A percentile compares a stretch with the other conserved stretches of the same genome.
These are phyloP conservation scores for Lathyrus oleraceus DNA, from an alignment of 306 rosid genomes.

Conservation along the genomic window DNA sequence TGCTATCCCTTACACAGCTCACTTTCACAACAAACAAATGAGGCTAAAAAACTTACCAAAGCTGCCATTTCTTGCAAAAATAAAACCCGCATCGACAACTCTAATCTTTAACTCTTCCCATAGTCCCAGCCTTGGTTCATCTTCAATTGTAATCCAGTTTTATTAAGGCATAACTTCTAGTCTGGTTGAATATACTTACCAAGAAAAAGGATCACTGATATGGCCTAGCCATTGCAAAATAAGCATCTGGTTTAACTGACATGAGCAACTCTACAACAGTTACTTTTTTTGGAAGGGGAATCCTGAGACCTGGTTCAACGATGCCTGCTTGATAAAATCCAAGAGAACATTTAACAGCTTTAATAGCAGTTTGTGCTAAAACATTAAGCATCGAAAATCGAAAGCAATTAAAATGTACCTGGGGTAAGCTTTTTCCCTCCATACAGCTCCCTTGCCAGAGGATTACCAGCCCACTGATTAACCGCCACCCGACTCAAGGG, in stretches of 20 bases:
- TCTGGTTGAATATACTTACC: not conserved
- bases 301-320: conserved; percentile 70
- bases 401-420: conserved; percentile 46
- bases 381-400: conserved; percentile 3
- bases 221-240: conserved; percentile 80
- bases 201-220: conserved; percentile 35
- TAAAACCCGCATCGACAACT: too few relatives aligned
- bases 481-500: conserved; percentile 89
- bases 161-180: conserved; percentile 12
- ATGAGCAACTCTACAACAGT: conserved; percentile 71
- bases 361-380: conserved; percentile 21
- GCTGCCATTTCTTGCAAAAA: too few relatives aligned
- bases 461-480: conserved; percentile 84
- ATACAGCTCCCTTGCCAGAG: conserved; percentile 80
- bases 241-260: conserved; percentile 68
- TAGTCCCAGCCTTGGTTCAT: too few relatives aligned
- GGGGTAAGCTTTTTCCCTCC: conserved; percentile 82
- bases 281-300: conserved; percentile 54
- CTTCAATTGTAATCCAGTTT: not conserved
- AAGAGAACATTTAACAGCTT: conserved; percentile 10
- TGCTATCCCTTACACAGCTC: too few relatives aligned
- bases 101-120: too few relatives aligned
- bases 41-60: too few relatives aligned
- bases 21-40: too few relatives aligned
- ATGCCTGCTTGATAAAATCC: conserved; percentile 58